A percentile compares a stretch with the other conserved stretches of the same genome.
Conservation (phyloP, 768 basidiomycete species). For the Agrocybe praecox region DNA sequence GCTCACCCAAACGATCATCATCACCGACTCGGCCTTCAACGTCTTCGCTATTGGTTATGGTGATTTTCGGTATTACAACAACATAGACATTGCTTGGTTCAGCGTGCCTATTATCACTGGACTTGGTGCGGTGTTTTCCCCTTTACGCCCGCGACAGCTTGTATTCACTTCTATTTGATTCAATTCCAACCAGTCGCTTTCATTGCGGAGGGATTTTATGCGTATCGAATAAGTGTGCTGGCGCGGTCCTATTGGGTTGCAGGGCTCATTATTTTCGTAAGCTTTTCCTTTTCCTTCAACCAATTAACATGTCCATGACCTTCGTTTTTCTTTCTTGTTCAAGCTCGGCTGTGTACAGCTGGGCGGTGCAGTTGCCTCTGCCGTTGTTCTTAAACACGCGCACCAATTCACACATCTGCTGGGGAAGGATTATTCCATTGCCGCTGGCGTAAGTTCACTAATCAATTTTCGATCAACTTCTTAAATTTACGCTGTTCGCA, state of each 20-base stretch:
- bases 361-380: slow-evolving; percentile 11
- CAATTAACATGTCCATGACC: neutral
- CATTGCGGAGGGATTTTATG: slow-evolving; percentile 21
- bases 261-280: slow-evolving; percentile 6
- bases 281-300: neutral
- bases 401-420: slow-evolving; percentile 7
- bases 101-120: slow-evolving; percentile 24
- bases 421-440: slow-evolving; percentile 3
- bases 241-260: slow-evolving; percentile 12
- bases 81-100: slow-evolving; percentile 24
- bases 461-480: neutral
- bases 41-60: slow-evolving; percentile 28
- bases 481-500: too few species aligned
- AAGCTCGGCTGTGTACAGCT: slow-evolving; percentile 17
- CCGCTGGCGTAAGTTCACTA: slow-evolving; percentile 2
- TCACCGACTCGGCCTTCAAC: slow-evolving; percentile 24
- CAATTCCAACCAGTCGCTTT: slow-evolving; percentile 18
- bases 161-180: neutral
- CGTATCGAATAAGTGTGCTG: slow-evolving; percentile 14
- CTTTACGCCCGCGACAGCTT: neutral
- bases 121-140: slow-evolving; percentile 14
- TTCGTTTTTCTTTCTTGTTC: neutral
- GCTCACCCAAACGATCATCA: slow-evolving; percentile 21
- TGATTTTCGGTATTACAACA: slow-evolving; percentile 19
- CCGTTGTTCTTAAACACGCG: slow-evolving; percentile 7